Conservation (phyloP, 257 asterid genomes). For the Solanum ossicruentum region DNA sequence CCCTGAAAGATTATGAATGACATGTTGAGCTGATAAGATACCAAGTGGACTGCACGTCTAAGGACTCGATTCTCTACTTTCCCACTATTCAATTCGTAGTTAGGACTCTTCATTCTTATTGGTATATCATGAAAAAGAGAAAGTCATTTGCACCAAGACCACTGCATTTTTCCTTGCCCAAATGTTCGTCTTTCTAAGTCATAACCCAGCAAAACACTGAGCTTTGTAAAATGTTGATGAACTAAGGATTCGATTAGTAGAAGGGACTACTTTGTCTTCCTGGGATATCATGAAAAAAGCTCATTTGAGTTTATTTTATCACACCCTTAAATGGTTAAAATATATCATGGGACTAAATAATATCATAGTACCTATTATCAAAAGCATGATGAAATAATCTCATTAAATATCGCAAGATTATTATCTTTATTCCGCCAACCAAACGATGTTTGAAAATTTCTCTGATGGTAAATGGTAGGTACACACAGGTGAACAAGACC, state of each 20-base stretch:
- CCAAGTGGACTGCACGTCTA: too few species aligned
- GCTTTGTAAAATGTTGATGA: neutral
- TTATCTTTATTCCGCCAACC: neutral
- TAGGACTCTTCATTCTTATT: too few species aligned
- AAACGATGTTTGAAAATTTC: too few species aligned
- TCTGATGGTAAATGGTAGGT: conserved; percentile 71
- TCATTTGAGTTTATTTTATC: neutral
- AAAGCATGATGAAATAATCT: neutral
- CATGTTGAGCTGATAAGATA: too few species aligned
- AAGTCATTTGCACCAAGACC: too few species aligned
- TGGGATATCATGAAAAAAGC: neutral
- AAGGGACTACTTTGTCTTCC: neutral
- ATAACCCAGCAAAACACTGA: neutral
- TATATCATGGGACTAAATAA: neutral
- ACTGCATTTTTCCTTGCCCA: too few species aligned
- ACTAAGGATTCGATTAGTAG: neutral
- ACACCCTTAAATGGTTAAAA: neutral
- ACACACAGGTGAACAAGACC: conserved; percentile 93
- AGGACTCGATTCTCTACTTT: too few species aligned
- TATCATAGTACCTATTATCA: neutral
- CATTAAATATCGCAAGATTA: neutral
- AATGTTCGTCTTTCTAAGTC: too few species aligned
- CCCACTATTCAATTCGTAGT: too few species aligned
- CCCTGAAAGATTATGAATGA: too few species aligned
- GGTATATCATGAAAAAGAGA: too few species aligned